Conservation (phyloP, 768 basidiomycete species). For the Calocera cornea region DNA sequence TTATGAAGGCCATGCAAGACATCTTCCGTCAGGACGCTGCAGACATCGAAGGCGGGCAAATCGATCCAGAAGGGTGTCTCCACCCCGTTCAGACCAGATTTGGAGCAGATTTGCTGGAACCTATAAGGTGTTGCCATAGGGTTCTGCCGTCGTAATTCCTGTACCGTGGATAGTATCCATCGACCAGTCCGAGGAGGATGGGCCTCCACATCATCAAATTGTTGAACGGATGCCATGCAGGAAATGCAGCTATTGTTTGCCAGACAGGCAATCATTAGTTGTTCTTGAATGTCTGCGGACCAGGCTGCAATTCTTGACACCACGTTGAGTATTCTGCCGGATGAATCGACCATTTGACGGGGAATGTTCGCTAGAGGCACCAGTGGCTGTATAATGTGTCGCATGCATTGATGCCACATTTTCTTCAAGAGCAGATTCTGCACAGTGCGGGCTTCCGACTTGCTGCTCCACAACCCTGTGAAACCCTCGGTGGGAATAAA, state of each 20-base stretch:
- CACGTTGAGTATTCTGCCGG: background rate
- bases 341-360: background rate
- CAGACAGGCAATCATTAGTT: background rate
- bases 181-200: background rate
- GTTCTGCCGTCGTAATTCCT: background rate
- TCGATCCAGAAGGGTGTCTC: conserved; percentile 25
- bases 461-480: background rate
- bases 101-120: background rate
- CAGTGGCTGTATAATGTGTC: background rate
- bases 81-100: conserved; percentile 10
- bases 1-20: conserved; percentile 30
- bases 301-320: background rate
- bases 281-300: background rate
- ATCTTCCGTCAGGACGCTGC: conserved; percentile 26
- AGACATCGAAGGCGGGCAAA: conserved; percentile 17
- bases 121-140: background rate
- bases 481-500: background rate
- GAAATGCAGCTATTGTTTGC: background rate
- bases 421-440: background rate
- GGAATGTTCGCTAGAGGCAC: background rate
- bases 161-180: background rate
- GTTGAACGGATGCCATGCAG: background rate
- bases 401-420: background rate
- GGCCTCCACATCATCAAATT: background rate
- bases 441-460: background rate